A percentile compares a stretch with the other conserved stretches of the same genome.
These are phyloP conservation scores for Penicillium goetzii DNA, from an alignment of 495 filamentous ascomycete species.

Conservation along the genomic window DNA sequence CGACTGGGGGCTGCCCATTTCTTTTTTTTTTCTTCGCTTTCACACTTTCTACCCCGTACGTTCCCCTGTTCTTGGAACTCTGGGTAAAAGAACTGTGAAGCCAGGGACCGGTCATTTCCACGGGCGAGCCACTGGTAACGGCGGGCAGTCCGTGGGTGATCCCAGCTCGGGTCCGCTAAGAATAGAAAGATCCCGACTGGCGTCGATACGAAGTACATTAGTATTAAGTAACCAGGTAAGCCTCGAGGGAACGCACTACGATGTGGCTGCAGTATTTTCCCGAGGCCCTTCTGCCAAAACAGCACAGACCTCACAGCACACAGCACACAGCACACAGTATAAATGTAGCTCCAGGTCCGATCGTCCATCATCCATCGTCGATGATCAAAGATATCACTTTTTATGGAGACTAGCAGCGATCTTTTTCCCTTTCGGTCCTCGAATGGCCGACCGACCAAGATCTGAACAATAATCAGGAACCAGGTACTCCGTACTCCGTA, in stretches of 20 bases:
- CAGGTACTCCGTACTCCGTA: background rate
- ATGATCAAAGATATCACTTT: background rate
- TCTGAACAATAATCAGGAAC: background rate
- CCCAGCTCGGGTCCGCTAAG: slow-evolving; percentile 1
- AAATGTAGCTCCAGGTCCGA: background rate
- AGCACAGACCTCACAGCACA: background rate
- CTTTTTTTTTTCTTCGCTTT: background rate
- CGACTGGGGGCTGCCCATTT: background rate
- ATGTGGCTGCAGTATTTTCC: background rate
- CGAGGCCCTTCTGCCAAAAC: background rate
- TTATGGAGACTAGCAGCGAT: background rate
- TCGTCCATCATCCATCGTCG: background rate
- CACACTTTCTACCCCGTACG: background rate
- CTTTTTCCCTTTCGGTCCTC: background rate
- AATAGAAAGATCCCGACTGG: background rate
- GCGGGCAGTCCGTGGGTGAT: slow-evolving; percentile 9
- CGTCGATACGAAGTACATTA: background rate
- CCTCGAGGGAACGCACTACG: slow-evolving; percentile 1
- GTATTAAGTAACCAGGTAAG: background rate
- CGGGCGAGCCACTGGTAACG: background rate
- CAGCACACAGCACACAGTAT: background rate
- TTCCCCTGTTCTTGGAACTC: background rate
- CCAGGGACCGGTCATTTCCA: slow-evolving; percentile 11
- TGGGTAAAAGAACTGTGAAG: background rate
- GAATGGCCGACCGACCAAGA: background rate